A percentile compares a stretch with the other conserved stretches of the same genome.
Conservation (phyloP, 2,329 filamentous ascomycete species). For the Aspergillus sp. region DNA sequence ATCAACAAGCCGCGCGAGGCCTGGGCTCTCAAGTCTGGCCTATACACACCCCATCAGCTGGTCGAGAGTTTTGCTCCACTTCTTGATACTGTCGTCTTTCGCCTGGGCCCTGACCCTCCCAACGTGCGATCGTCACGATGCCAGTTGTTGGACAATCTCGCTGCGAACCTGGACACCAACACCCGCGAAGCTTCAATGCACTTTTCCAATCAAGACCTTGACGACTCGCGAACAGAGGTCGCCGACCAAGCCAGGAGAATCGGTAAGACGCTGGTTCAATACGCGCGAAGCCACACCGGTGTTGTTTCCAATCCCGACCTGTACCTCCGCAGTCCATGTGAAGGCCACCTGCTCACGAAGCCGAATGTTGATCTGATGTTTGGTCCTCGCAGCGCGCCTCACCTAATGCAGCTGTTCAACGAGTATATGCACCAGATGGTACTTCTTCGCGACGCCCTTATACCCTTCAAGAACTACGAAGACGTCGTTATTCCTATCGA, state of each 20-base stretch:
- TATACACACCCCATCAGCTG: constrained; percentile 21
- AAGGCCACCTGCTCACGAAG: constrained; percentile 21
- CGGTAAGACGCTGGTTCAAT: constrained; percentile 16
- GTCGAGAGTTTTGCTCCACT: constrained; percentile 21
- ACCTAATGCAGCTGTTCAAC: constrained; percentile 25
- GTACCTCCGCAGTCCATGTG: constrained; percentile 19
- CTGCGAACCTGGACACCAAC: constrained; percentile 19
- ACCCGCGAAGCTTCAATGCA: constrained; percentile 20
- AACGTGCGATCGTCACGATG: constrained; percentile 4
- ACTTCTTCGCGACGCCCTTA: constrained; percentile 19
- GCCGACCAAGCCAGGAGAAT: constrained; percentile 18
- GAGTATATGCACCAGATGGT: constrained; percentile 28
- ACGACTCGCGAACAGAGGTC: constrained; percentile 15
- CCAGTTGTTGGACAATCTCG: constrained; percentile 18
- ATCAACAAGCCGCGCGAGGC: too few species aligned
- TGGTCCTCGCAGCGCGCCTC: constrained; percentile 17
- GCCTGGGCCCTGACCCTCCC: constrained; percentile 13
- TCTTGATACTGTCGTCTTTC: constrained; percentile 18
- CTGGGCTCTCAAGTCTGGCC: constrained; percentile 17
- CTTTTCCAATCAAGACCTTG: constrained; percentile 5
- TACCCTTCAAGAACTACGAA: constrained; percentile 22
- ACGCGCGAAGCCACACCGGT: constrained; percentile 9
- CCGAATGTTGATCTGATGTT: constrained; percentile 22
- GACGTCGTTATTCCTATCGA: constrained; percentile 19
- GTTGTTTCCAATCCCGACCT: constrained; percentile 10